phyloP scores from a whole-genome alignment of 495 filamentous ascomycete species.

The Parathielavia appendiculata region DNA sequence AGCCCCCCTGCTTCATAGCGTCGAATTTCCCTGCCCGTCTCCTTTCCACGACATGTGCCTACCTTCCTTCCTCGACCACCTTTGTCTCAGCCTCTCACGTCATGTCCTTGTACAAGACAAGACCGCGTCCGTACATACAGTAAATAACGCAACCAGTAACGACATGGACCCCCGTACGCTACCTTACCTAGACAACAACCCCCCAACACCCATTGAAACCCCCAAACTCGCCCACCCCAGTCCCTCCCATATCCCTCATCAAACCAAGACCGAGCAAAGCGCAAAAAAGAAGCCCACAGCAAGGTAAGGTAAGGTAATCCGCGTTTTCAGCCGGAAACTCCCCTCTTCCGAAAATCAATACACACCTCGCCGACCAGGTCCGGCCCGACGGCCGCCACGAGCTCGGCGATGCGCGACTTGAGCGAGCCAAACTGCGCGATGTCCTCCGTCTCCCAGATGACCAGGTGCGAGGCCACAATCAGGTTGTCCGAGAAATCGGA shows the following conservation, averaged over 20 bases:
- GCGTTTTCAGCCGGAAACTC: too few relatives aligned
- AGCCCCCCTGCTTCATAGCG: background rate
- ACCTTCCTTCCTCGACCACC: background rate
- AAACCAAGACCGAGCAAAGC: background rate
- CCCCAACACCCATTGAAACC: background rate
- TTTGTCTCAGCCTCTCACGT: background rate
- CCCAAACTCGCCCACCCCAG: background rate
- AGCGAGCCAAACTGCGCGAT: slow-evolving; percentile 49
- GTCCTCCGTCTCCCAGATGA: slow-evolving; percentile 59
- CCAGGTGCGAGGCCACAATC: slow-evolving; percentile 49
- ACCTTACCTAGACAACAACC: background rate
- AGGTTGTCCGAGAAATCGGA: slow-evolving; percentile 27
- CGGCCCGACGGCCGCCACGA: slow-evolving; percentile 71
- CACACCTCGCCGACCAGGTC: slow-evolving; percentile 55
- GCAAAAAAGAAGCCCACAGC: too few relatives aligned
- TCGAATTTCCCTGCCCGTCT: background rate
- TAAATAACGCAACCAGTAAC: background rate
- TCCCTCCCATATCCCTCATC: background rate
- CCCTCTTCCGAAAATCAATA: slow-evolving; percentile 31
- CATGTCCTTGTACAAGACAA: background rate
- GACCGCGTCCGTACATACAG: background rate
- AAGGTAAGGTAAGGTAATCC: too few relatives aligned
- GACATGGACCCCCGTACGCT: background rate
- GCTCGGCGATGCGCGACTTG: slow-evolving; percentile 66
- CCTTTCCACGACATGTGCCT: background rate